phyloP scores from a whole-genome alignment of 345 rosid genomes.

The Populus ilicifolia region DNA sequence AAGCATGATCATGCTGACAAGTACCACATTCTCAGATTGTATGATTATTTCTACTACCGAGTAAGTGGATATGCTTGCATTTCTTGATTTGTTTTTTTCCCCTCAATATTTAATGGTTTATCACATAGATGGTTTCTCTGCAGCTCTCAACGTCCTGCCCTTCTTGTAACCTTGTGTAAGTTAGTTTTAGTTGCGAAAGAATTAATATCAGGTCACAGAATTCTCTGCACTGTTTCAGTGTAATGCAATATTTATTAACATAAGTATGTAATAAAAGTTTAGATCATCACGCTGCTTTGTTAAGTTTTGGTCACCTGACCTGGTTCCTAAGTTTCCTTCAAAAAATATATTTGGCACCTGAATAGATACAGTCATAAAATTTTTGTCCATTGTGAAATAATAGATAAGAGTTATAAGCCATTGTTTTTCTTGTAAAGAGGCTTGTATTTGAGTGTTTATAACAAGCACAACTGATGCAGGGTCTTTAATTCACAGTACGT shows the following conservation, averaged over 20 bases:
- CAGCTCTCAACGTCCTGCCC: neutral
- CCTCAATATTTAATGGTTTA: neutral
- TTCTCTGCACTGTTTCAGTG: neutral
- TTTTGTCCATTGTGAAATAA: neutral
- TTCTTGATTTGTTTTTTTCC: neutral
- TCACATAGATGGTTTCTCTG: neutral
- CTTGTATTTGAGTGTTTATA: neutral
- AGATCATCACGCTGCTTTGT: neutral
- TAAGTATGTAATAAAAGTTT: neutral
- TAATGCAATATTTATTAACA: neutral
- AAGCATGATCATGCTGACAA: conserved; percentile 98
- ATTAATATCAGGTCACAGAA: neutral
- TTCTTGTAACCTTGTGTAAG: neutral
- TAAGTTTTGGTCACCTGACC: too few species aligned
- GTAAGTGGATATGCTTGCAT: conserved; percentile 44
- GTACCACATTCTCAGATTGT: conserved; percentile 92
- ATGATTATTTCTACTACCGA: conserved; percentile 94
- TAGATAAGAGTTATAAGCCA: neutral
- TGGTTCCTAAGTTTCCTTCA: neutral
- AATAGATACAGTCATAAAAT: neutral
- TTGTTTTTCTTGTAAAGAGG: neutral
- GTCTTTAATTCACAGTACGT: neutral
- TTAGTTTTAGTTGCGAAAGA: neutral
- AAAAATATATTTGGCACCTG: neutral
- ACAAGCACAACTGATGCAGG: neutral